phyloP scores from a whole-genome alignment of 2,329 filamentous ascomycete genomes.

The Aotearoamyces nothofagi region DNA sequence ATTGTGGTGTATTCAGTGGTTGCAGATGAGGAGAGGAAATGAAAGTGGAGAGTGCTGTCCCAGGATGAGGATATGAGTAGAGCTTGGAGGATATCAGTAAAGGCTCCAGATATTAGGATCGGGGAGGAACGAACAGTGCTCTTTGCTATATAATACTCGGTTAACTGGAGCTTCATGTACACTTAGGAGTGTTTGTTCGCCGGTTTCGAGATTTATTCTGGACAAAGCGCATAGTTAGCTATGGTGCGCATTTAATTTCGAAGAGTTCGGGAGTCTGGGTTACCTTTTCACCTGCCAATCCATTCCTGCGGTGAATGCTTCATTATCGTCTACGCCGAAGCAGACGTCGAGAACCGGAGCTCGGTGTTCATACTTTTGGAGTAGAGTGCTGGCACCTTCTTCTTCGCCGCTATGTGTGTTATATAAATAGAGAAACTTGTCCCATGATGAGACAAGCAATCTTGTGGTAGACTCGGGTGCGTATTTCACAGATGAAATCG shows the following conservation, averaged over 20 bases:
- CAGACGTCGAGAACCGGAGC: conserved; percentile 84
- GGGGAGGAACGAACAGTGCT: conserved; percentile 38
- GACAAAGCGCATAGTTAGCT: conserved; percentile 1
- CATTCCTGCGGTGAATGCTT: conserved; percentile 74
- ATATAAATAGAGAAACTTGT: conserved; percentile 82
- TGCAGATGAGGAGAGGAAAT: conserved; percentile 40
- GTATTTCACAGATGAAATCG: conserved; percentile 76
- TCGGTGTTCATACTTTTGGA: conserved; percentile 63
- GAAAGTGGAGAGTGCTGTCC: conserved; percentile 82
- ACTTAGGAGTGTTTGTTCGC: conserved; percentile 59
- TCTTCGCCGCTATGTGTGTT: conserved; percentile 45
- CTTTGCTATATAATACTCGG: conserved; percentile 65
- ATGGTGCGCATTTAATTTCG: neutral
- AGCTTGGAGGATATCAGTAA: conserved; percentile 22
- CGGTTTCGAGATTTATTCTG: conserved; percentile 57
- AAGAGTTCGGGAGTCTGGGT: conserved; percentile 1
- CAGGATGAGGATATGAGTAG: conserved; percentile 83
- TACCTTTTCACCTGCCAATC: conserved; percentile 76
- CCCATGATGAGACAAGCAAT: conserved; percentile 89
- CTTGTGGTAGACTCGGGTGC: conserved; percentile 59
- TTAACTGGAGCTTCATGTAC: conserved; percentile 69
- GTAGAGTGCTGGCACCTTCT: conserved; percentile 37
- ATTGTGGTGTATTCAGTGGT: conserved; percentile 45
- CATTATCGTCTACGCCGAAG: conserved; percentile 69
- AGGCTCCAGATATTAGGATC: conserved; percentile 1